phyloP scores from a whole-genome alignment of 352 stramenopile genomes.

The Pythium brassicae region DNA sequence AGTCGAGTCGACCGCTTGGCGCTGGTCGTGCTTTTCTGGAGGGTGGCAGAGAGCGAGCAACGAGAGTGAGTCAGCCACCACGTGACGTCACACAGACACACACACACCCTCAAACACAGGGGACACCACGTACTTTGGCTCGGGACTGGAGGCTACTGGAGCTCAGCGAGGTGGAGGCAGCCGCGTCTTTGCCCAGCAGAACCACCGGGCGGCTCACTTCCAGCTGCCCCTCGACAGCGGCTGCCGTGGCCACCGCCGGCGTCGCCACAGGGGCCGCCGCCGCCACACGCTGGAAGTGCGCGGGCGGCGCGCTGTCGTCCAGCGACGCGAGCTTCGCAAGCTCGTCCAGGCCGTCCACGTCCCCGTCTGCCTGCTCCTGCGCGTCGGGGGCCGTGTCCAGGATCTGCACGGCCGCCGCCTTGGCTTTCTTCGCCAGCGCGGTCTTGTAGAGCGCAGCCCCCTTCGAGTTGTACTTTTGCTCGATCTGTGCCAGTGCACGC shows the following conservation, averaged over 20 bases:
- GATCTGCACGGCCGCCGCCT: constrained; percentile 61
- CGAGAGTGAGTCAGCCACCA: background rate
- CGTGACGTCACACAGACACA: background rate
- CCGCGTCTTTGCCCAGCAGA: constrained; percentile 58
- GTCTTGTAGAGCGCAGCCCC: constrained; percentile 87
- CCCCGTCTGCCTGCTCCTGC: constrained; percentile 40
- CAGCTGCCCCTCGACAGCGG: constrained; percentile 26
- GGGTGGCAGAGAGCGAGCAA: background rate
- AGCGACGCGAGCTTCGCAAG: constrained; percentile 71
- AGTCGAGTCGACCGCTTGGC: constrained; percentile 58
- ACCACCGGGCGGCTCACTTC: constrained; percentile 68
- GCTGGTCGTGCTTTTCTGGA: constrained; percentile 30
- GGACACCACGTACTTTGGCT: constrained; percentile 40
- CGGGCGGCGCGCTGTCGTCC: constrained; percentile 20
- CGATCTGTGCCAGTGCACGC: constrained; percentile 70
- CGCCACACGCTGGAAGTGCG: constrained; percentile 44
- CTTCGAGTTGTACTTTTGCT: constrained; percentile 91
- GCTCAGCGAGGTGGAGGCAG: constrained; percentile 28
- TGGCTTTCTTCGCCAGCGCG: constrained; percentile 81
- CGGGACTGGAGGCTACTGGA: constrained; percentile 52
- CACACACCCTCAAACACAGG: background rate
- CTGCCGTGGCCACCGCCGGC: background rate
- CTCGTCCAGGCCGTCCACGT: constrained; percentile 71
- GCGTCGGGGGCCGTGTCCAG: constrained; percentile 9
- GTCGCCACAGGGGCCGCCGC: constrained; percentile 1